These are phyloP conservation scores for Ziziphus jujuba DNA, from an alignment of 306 rosid species.

Conservation along the genomic window DNA sequence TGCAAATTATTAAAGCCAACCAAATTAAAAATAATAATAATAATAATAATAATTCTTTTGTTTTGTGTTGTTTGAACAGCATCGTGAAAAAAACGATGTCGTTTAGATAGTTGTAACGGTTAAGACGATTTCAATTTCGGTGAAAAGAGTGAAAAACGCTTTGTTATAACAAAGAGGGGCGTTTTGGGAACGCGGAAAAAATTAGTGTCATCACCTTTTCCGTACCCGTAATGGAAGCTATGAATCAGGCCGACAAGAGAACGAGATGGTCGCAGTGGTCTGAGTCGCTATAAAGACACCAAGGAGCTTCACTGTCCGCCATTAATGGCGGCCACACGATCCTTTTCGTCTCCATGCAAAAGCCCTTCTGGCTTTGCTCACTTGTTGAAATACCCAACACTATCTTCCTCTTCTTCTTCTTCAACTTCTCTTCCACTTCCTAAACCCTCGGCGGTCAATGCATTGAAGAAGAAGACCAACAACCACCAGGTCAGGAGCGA, in stretches of 20 bases:
- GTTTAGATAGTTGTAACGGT: not conserved
- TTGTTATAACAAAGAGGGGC: not conserved
- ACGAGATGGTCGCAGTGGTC: not conserved
- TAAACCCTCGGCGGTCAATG: constrained; percentile 5
- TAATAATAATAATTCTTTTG: not conserved
- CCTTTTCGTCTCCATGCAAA: constrained; percentile 33
- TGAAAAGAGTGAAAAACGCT: no score
- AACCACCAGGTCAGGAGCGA: constrained; percentile 44
- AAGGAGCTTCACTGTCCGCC: constrained; percentile 29
- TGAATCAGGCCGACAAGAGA: not conserved
- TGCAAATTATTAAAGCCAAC: not conserved
- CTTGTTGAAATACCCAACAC: constrained; percentile 18
- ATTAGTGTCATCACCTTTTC: not conserved
- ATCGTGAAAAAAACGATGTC: not conserved
- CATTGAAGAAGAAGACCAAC: constrained; percentile 17
- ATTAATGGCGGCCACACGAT: constrained; percentile 63
- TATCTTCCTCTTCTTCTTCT: no score
- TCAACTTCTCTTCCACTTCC: constrained; percentile 22
- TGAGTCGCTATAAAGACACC: not conserved
- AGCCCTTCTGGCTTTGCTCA: constrained; percentile 21
- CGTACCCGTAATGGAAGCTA: not conserved
- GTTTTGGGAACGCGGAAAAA: not conserved
- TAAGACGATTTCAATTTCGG: no score
- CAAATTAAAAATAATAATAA: not conserved
- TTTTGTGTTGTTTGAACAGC: no score